Base-by-base conservation (phyloP, 371 early-diverging fungal species). In the Rozella allomycis region DNA sequence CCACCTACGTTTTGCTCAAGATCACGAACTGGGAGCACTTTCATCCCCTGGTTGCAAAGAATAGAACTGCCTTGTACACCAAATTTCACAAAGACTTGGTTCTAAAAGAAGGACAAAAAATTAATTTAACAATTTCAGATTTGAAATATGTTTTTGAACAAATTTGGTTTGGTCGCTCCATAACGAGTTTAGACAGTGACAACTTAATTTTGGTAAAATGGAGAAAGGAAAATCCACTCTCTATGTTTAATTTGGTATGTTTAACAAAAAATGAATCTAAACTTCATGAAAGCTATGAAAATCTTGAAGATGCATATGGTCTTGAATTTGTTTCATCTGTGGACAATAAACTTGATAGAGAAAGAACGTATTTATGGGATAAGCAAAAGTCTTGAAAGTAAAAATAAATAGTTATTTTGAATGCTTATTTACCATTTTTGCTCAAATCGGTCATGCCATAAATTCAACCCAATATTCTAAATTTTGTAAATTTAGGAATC, bases 91-190 rank as follows among this genome's bases (percentile, higher is more conserved):
- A 72, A 9, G 82, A 84, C 6, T 46, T 86, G 26, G 45, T 58
- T 32, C 59, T 59, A 7, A 52, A 73, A 35, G 83, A 86, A 44
- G 35, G 42, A 17, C 58, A 54, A 37, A 12, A 28, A 36, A 11
- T 35, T 38, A 4, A 60, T 64, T 38, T 65, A 59, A 16, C 25
- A 14, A 37, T 86, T 33, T 70, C 71, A 46, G 87, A 87, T 42
- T 59, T 77, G 2, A 82, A 66, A 0, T 83, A 78, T 46, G 53
- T 85, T 17, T 55, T 78, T 32, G 87, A 88, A 35, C 85, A 88
- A 45, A 65, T 84, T 34, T 90, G 80, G 75, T 60, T 68, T 25
- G 76, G 79, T 17, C 70, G 70, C 39, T 74, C 78, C 39, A 71
- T 69, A 1, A 20, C 86, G 1, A 76, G 82, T 2, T 70, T 75